A percentile compares a stretch with the other conserved stretches of the same genome.
phyloP scores from a whole-genome alignment of 2,329 filamentous ascomycete species.

The Tolypocladium endophyticum region DNA sequence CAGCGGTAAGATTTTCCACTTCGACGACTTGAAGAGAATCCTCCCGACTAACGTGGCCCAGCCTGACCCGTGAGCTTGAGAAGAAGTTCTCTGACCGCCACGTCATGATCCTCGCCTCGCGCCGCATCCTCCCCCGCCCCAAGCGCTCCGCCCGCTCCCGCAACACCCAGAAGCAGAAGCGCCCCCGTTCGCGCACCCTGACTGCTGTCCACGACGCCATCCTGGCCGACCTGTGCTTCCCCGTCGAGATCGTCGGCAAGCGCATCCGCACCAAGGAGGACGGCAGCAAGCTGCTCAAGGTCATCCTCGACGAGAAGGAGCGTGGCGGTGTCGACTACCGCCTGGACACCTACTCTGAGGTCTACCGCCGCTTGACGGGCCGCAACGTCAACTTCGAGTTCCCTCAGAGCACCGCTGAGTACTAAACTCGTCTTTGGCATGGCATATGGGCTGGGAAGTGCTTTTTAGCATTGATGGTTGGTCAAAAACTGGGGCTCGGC shows the following conservation, averaged over 20 bases:
- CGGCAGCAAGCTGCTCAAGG: slow-evolving; percentile 96
- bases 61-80: slow-evolving; percentile 99
- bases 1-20: slow-evolving; percentile 67
- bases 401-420: slow-evolving; percentile 76
- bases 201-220: slow-evolving; percentile 98
- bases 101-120: slow-evolving; percentile 96
- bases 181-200: slow-evolving; percentile 92
- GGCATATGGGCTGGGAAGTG: slow-evolving; percentile 16
- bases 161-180: slow-evolving; percentile 97
- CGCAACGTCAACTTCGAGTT: slow-evolving; percentile 98
- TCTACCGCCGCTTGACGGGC: slow-evolving; percentile 96
- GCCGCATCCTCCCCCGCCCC: slow-evolving; percentile 96
- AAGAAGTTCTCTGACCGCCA: slow-evolving; percentile 99
- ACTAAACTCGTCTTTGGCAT: slow-evolving; percentile 44
- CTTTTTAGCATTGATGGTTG: slow-evolving; percentile 24
- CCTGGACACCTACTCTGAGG: slow-evolving; percentile 98
- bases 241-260: slow-evolving; percentile 99
- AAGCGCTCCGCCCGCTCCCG: slow-evolving; percentile 96
- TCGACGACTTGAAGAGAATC: background rate
- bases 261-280: slow-evolving; percentile 98
- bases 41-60: slow-evolving; percentile 29
- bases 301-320: slow-evolving; percentile 99
- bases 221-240: slow-evolving; percentile 96
- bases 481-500: slow-evolving; percentile 34
- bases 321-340: slow-evolving; percentile 98